Conservation (phyloP, 2,329 filamentous ascomycete species). For the Colletotrichum navitas region DNA sequence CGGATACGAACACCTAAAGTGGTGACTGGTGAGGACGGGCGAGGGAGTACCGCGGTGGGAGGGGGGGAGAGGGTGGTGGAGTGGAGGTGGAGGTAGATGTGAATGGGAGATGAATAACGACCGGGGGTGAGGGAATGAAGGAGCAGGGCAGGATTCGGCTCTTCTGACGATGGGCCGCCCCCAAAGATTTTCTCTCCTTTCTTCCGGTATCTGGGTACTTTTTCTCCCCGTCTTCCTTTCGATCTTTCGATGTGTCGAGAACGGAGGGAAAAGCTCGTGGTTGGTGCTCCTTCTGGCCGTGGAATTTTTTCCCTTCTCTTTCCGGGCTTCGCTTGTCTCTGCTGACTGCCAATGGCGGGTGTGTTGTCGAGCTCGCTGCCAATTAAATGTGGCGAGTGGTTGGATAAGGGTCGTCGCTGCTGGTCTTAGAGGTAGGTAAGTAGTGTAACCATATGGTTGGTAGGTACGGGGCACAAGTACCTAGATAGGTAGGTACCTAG, state of each 20-base stretch:
- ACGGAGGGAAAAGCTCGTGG: neutral
- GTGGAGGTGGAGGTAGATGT: constrained; percentile 18
- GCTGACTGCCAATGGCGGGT: constrained; percentile 1
- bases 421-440: neutral
- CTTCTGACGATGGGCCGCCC: constrained; percentile 4
- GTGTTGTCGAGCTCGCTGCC: constrained; percentile 18
- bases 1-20: constrained; percentile 23
- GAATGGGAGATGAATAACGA: constrained; percentile 37
- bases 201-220: neutral
- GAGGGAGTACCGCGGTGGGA: constrained; percentile 9
- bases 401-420: constrained; percentile 11
- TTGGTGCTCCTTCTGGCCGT: neutral
- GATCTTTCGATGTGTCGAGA: neutral
- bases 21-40: neutral
- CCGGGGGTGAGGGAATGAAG: constrained; percentile 21
- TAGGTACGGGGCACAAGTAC: neutral
- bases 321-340: constrained; percentile 6
- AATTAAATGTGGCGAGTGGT: constrained; percentile 14
- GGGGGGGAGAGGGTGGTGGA: constrained; percentile 27
- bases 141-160: constrained; percentile 1
- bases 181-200: constrained; percentile 6
- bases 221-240: neutral
- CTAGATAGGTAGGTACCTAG: neutral
- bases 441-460: neutral
- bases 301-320: neutral